Base-by-base conservation (phyloP, 2,329 filamentous ascomycete genomes). In the Leptographium procerum region DNA sequence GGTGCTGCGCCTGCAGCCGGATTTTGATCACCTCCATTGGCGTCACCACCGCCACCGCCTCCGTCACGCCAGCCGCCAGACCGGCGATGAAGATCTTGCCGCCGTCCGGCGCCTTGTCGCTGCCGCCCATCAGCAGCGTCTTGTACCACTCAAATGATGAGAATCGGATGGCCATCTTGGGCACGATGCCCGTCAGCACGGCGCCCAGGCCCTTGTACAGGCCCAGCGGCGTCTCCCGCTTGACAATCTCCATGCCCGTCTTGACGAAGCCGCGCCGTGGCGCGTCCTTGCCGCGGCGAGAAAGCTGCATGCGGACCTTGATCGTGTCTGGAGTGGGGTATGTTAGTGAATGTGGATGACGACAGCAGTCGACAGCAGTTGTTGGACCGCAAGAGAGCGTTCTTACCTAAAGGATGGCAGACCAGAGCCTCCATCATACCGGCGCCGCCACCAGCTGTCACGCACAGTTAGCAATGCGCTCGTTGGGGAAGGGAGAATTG, bases 11-110 rank as follows among this genome's bases (percentile, higher is more conserved):
- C 79, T 99, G 94, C 65, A 99, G 83, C 54, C 94, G 88, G 70
- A 99, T 99, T 82, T 99, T 99, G 75, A 99, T 84, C 62, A 99
- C 94, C 77, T 99, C 94, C 94, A 99, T 99, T 7, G 94, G 94
- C 33, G 91, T 96, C 59, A 99, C 94, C 56, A 99, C 89, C 54
- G 89, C 87, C 51, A 99, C 92, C 64, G 94, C 94, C 80, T 99
- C 94, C 24, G 94, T 97, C 22, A 99, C 85, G 73, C 94, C 94
- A 29, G 94, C 94, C 28, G 88, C 83, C 52, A 99, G 85, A 69
- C 94, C 94, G 66, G 94, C 74, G 7, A 78, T 1, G 66, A 83
- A 82, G 50, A 90, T 96, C 28, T 82, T 84, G 53, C 96, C 81
- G 33, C 71, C 68, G 50, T 89, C 88, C 3, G 84, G 84, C 59